phyloP scores from a whole-genome alignment of 805 yeast species.

The Kodamaea laetipori region DNA sequence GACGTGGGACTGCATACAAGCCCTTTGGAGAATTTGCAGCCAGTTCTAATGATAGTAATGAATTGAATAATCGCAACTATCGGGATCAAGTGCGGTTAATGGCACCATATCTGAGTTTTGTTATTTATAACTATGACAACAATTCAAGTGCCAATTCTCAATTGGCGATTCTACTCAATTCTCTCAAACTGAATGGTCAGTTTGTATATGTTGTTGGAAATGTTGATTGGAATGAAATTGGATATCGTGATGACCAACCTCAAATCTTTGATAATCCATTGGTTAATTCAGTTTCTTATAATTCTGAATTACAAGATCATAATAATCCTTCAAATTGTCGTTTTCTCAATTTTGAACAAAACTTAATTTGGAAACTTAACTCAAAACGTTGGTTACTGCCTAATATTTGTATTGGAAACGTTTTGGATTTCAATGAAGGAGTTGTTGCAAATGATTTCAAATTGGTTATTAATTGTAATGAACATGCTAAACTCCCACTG shows the following conservation, averaged over 20 bases:
- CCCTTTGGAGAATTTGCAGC: constrained; percentile 9
- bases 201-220: constrained; percentile 25
- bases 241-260: not conserved
- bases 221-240: constrained; percentile 13
- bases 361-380: constrained; percentile 35
- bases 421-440: constrained; percentile 27
- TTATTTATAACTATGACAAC: constrained; percentile 31
- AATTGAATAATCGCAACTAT: constrained; percentile 34
- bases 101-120: constrained; percentile 36
- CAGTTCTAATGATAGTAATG: constrained; percentile 1
- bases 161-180: constrained; percentile 19
- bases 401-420: constrained; percentile 35
- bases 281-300: not conserved
- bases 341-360: constrained; percentile 29
- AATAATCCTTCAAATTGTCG: constrained; percentile 4
- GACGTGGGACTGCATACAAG: constrained; percentile 8
- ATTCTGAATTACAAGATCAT: constrained; percentile 1
- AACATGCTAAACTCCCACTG: constrained; percentile 22
- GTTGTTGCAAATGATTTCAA: constrained; percentile 17
- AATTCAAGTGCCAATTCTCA: constrained; percentile 11
- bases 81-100: constrained; percentile 30
- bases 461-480: constrained; percentile 24
- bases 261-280: constrained; percentile 1
- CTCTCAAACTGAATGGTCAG: constrained; percentile 18
- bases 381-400: constrained; percentile 30